These are phyloP conservation scores for Mortierella hygrophila DNA, from an alignment of 192 early-diverging fungal genomes.

Conservation along the genomic window DNA sequence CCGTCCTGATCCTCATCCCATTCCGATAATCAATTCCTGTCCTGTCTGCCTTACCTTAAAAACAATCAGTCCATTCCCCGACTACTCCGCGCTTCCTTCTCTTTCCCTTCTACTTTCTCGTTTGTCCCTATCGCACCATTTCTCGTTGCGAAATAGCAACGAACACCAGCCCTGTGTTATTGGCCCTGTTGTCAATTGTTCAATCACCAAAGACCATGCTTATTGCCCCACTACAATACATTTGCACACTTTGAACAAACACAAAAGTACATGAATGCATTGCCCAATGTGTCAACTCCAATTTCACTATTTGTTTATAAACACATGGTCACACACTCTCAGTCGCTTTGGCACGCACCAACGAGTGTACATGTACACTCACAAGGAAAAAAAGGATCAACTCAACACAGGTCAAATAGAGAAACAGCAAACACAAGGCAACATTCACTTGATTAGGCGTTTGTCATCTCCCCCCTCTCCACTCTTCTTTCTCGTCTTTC, in stretches of 20 bases:
- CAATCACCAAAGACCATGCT: background rate
- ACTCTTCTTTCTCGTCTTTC: background rate
- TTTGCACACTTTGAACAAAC: background rate
- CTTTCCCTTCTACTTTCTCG: background rate
- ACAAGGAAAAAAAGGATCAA: no score
- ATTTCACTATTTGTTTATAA: background rate
- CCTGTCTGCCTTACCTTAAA: background rate
- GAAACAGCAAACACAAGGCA: background rate
- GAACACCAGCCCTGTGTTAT: background rate
- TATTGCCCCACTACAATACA: background rate
- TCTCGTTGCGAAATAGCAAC: no score
- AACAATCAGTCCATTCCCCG: background rate
- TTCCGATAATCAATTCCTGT: background rate
- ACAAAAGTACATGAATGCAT: background rate
- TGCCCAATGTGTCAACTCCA: slow-evolving; percentile 4
- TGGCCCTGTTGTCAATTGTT: background rate
- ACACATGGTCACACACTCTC: slow-evolving; percentile 7
- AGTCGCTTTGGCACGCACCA: background rate
- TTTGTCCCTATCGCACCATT: no score
- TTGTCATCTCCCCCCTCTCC: background rate
- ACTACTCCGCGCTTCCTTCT: background rate
- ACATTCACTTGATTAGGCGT: background rate
- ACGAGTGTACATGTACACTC: background rate
- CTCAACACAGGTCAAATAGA: background rate
- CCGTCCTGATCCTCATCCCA: background rate